A percentile compares a stretch with the other conserved stretches of the same genome.
Evolutionary conservation across 331 rosid genomes (phyloP).

Genomic region (Acacia concinna): DNA sequence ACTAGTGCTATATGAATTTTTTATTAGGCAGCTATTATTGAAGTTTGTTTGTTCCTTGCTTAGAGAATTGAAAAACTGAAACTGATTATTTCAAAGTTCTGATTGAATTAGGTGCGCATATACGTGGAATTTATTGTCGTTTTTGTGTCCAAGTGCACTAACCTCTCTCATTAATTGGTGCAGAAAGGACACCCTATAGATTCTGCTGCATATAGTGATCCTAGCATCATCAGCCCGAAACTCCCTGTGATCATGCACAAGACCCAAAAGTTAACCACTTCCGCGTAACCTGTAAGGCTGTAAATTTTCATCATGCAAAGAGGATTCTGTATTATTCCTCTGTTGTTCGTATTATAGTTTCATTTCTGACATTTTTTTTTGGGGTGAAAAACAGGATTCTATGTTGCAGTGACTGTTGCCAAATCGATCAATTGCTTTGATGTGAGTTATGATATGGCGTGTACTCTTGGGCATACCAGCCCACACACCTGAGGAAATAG

Average conservation of each 20-base stretch:
- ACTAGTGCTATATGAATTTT: background rate
- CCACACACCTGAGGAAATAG: background rate
- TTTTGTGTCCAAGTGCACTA: slow-evolving; percentile 17
- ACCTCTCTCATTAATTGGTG: slow-evolving; percentile 36
- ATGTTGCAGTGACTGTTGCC: slow-evolving; percentile 4
- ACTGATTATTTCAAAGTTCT: background rate
- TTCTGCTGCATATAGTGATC: slow-evolving; percentile 79
- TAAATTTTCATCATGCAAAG: slow-evolving; percentile 37
- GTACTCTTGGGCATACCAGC: background rate
- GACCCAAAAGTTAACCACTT: slow-evolving; percentile 70
- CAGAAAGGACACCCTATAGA: slow-evolving; percentile 87
- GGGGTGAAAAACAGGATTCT: background rate
- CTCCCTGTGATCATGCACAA: slow-evolving; percentile 67
- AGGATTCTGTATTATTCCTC: slow-evolving; percentile 9
- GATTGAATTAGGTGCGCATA: background rate
- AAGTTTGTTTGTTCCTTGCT: background rate
- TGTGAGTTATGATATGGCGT: background rate
- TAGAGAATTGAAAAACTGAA: background rate
- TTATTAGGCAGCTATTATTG: background rate
- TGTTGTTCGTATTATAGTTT: slow-evolving; percentile 14
- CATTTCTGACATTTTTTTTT: background rate
- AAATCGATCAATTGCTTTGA: slow-evolving; percentile 28
- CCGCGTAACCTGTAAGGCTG: slow-evolving; percentile 54
- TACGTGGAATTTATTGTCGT: slow-evolving; percentile 20
- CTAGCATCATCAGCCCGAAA: slow-evolving; percentile 68